Evolutionary conservation across 2,329 filamentous ascomycete genomes (phyloP).

Genomic region (Trichoderma pleuroti): DNA sequence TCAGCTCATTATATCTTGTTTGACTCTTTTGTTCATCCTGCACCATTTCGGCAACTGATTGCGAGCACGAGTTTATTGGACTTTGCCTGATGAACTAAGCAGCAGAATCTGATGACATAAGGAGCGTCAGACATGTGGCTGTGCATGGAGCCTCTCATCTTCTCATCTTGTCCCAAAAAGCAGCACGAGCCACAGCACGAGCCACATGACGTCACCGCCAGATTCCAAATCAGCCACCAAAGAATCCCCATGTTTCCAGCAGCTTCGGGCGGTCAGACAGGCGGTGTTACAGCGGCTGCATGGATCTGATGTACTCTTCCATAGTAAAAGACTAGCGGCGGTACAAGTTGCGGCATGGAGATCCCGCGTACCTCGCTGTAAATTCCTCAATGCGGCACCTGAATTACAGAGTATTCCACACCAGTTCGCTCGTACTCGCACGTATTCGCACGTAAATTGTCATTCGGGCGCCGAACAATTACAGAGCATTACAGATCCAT

Average conservation of each 20-base stretch:
- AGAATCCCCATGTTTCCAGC: neutral
- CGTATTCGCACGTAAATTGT: neutral
- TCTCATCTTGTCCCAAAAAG: neutral
- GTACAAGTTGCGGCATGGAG: neutral
- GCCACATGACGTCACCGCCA: neutral
- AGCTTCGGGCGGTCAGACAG: neutral
- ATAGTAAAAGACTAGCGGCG: neutral
- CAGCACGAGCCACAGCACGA: neutral
- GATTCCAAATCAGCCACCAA: neutral
- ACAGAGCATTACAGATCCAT: neutral
- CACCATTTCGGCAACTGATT: neutral
- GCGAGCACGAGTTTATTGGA: neutral
- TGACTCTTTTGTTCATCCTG: neutral
- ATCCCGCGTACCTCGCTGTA: neutral
- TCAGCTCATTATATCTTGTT: neutral
- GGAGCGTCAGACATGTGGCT: neutral
- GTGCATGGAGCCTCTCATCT: neutral
- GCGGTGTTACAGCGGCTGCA: neutral
- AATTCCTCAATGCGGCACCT: neutral
- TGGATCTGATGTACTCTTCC: neutral
- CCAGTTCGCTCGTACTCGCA: neutral
- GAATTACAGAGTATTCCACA: neutral
- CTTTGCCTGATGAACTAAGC: neutral
- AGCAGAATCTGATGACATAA: neutral
- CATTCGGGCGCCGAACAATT: neutral